A percentile compares a stretch with the other conserved stretches of the same genome.
Conservation (phyloP, 2,329 filamentous ascomycete species). For the Chaetomiaceae sp. region DNA sequence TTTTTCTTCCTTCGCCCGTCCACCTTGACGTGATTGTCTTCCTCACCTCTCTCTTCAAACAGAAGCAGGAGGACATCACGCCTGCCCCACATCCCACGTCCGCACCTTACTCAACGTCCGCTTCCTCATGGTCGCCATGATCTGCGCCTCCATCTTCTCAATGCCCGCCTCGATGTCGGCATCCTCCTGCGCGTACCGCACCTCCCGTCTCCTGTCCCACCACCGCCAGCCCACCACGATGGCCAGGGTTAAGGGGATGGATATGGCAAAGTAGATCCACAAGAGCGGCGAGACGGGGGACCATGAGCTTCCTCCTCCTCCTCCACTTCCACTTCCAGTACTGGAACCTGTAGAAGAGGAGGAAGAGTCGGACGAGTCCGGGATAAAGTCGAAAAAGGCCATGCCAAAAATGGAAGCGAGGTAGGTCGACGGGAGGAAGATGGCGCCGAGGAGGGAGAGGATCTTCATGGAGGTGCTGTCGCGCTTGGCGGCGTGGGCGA, state of each 20-base stretch:
- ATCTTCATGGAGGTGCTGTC: constrained; percentile 64
- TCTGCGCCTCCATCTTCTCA: constrained; percentile 52
- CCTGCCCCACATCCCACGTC: constrained; percentile 43
- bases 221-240: constrained; percentile 54
- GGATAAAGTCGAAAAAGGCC: constrained; percentile 62
- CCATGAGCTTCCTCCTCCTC: too few relatives aligned
- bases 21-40: background rate
- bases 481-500: constrained; percentile 57
- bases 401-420: constrained; percentile 62
- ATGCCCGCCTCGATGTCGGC: constrained; percentile 51
- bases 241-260: constrained; percentile 51
- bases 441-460: constrained; percentile 57
- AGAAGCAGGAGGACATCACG: background rate
- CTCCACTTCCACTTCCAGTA: constrained; percentile 27
- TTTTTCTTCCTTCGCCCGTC: background rate
- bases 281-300: constrained; percentile 47
- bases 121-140: constrained; percentile 53
- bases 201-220: constrained; percentile 49
- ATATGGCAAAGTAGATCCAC: constrained; percentile 62
- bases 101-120: constrained; percentile 53
- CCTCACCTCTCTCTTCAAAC: background rate
- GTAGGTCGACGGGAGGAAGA: constrained; percentile 60
- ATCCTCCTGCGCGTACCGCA: constrained; percentile 46
- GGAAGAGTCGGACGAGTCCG: constrained; percentile 25
- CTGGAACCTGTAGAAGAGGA: background rate